Conservation (phyloP, 129 eudicot species). For the Lonicera japonica region DNA sequence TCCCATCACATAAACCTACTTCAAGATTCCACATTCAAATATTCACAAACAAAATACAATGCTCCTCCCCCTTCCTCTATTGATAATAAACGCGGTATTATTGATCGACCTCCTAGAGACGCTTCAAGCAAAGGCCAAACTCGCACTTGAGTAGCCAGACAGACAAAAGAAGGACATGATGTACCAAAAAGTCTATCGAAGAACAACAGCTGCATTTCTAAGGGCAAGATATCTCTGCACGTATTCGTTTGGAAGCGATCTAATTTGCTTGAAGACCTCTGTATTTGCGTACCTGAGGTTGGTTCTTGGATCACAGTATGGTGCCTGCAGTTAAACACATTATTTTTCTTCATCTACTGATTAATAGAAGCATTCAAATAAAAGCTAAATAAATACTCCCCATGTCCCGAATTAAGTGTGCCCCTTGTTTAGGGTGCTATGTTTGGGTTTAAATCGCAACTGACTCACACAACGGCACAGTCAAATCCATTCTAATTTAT, state of each 20-base stretch:
- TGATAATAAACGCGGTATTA: too few species aligned
- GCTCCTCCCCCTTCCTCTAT: too few species aligned
- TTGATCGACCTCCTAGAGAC: too few species aligned
- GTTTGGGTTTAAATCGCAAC: too few species aligned
- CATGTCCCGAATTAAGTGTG: background rate
- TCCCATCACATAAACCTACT: too few species aligned
- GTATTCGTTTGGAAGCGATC: conserved; percentile 87
- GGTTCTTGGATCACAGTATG: conserved; percentile 86
- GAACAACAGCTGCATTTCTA: conserved; percentile 88
- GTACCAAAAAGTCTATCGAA: conserved; percentile 29
- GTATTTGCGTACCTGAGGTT: conserved; percentile 83
- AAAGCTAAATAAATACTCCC: background rate
- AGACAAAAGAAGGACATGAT: background rate
- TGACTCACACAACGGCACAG: too few species aligned
- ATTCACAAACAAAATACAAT: too few species aligned
- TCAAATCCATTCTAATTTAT: too few species aligned
- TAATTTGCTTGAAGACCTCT: conserved; percentile 70
- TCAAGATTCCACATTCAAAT: too few species aligned
- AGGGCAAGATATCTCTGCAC: conserved; percentile 93
- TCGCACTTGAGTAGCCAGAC: background rate
- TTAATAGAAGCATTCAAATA: background rate
- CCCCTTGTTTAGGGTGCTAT: too few species aligned
- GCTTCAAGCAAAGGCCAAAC: background rate
- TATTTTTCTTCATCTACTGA: background rate
- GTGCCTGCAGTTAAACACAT: conserved; percentile 46